Conservation (phyloP, 1,284 basidiomycete genomes). For the Austroboletus niveus region DNA sequence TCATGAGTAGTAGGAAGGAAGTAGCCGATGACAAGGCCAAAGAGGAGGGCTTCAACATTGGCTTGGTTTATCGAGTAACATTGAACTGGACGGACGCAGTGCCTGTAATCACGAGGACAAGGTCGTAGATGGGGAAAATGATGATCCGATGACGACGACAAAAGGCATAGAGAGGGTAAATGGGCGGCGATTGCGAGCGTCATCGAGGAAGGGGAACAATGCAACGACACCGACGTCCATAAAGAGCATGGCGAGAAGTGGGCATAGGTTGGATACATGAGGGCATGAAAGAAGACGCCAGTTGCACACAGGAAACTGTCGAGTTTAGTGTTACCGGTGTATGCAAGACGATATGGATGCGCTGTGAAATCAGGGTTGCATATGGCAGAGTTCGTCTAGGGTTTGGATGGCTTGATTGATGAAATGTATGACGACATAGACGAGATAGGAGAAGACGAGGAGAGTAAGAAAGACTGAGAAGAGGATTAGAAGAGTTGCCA, state of each 20-base stretch:
- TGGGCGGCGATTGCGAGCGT: slow-evolving; percentile 17
- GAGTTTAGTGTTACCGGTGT: slow-evolving; percentile 30
- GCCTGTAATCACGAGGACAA: slow-evolving; percentile 39
- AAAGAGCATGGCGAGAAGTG: slow-evolving; percentile 33
- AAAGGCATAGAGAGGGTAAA: slow-evolving; percentile 15
- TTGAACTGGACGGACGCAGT: slow-evolving; percentile 13
- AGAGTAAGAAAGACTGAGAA: neutral
- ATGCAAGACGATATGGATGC: slow-evolving; percentile 32
- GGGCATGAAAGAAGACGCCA: slow-evolving; percentile 40
- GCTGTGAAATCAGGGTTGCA: slow-evolving; percentile 14
- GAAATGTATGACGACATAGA: neutral
- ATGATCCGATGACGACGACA: slow-evolving; percentile 20
- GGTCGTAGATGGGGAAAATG: slow-evolving; percentile 42
- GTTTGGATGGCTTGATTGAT: slow-evolving; percentile 7
- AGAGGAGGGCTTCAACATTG: slow-evolving; percentile 43
- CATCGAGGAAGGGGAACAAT: slow-evolving; percentile 23
- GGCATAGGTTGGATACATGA: slow-evolving; percentile 28
- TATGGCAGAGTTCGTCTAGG: neutral
- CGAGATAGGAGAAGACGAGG: neutral
- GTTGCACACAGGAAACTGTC: slow-evolving; percentile 39
- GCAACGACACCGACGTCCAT: slow-evolving; percentile 13
- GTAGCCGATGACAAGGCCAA: slow-evolving; percentile 39
- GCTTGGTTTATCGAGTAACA: slow-evolving; percentile 26
- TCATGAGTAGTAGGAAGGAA: slow-evolving; percentile 38
- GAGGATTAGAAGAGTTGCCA: no score